Base-by-base conservation (phyloP, 2,329 filamentous ascomycete genomes). In the Chaetomium sp. region DNA sequence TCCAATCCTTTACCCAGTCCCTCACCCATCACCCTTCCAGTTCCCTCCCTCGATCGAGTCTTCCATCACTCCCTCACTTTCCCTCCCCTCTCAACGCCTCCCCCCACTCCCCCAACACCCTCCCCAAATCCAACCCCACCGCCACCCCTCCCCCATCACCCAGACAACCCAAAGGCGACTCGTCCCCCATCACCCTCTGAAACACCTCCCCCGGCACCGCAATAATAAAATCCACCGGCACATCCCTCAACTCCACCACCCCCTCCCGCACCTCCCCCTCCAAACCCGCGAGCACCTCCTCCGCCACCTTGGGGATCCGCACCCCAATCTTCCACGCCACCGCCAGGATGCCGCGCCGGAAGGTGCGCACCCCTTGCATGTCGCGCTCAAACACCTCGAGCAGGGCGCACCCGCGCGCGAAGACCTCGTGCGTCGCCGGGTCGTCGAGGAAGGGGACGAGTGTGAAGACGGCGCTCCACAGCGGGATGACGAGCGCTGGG, bases 291-390 rank as follows among this genome's bases (percentile, higher is more conserved):
- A 56, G 9, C 8, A 4, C 19, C 29, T 35, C 13, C 33, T 7
- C 3, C n/a, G 54, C 54, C 12, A 3, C 19, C 9, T 10, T 8
- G 1, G 54, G 54, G 5, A 56, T 35, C 54, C 4, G 10, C 31
- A 56, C 33, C 21, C 54, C 54, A 21, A 56, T 21, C 54, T 42
- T 56, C 54, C 54, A 56, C 19, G 54, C 29, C n/a, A 42, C 31
- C 9, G 54, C 54, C 21, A 56, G 21, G 54, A 42, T 21, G 8
- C 54, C 54, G 10, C 33, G 31, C 21, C 31, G 31, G 31, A 56
- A 23, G 1, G 31, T 56, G 3, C 54, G 19, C n/a, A 56, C 33
- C 21, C 31, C 31, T 2, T 9, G 54, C 10, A 56, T 25, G 21
- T 35, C 16, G 1, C 33, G 29, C 54, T 38, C 54, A 2, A 56